Conservation (phyloP, 139 green algal genomes). For the Raphidocelis subcapitata region DNA sequence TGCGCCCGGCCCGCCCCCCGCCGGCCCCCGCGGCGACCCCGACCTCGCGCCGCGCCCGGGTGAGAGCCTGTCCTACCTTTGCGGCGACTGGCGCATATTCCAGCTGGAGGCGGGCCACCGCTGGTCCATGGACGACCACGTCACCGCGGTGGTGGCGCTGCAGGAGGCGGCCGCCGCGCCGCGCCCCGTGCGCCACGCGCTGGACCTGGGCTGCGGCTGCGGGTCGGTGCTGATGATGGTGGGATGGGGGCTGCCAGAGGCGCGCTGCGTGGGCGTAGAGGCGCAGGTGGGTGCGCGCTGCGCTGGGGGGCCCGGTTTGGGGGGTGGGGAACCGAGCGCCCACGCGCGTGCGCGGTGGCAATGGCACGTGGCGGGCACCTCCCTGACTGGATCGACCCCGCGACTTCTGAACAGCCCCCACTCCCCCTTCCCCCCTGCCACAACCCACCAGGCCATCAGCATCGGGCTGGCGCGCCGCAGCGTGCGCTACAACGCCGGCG, state of each 20-base stretch:
- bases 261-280: conserved; percentile 3
- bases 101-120: conserved; percentile 25
- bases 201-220: conserved; percentile 29
- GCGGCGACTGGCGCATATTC: conserved; percentile 31
- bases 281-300: not conserved
- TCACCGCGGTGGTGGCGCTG: conserved; percentile 22
- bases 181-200: not conserved
- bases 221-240: conserved; percentile 32
- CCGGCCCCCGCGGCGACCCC: not conserved
- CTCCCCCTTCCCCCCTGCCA: no score
- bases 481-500: conserved; percentile 15
- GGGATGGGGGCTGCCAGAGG: conserved; percentile 12
- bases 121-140: conserved; percentile 27
- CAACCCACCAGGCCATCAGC: conserved; percentile 5
- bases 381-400: no score
- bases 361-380: no score
- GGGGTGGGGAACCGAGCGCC: no score
- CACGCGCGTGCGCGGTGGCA: no score
- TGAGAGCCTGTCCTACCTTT: conserved; percentile 15
- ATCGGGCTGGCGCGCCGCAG: conserved; percentile 10
- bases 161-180: conserved; percentile 9
- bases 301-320: no score
- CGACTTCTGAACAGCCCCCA: no score
- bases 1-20: conserved; percentile 15
- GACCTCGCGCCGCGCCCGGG: not conserved